Conservation (phyloP, 2,329 filamentous ascomycete species). For the Zymoseptoria pseudotritici region DNA sequence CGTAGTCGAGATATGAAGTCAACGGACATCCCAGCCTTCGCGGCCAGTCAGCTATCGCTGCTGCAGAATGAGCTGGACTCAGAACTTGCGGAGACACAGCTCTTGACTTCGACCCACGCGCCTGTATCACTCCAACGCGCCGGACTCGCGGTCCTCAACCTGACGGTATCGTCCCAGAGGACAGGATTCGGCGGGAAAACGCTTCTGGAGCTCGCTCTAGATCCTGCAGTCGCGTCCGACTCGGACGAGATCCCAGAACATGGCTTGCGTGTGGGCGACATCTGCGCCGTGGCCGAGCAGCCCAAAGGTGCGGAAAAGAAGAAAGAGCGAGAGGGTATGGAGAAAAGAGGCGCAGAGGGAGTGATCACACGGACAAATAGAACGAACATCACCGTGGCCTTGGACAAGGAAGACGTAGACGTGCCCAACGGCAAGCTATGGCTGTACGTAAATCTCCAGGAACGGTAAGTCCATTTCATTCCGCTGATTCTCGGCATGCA, state of each 20-base stretch:
- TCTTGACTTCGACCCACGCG: constrained; percentile 59
- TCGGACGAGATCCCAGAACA: constrained; percentile 57
- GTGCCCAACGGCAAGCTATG: constrained; percentile 51
- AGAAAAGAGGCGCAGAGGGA: constrained; percentile 60
- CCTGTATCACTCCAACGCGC: constrained; percentile 65
- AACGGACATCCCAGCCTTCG: constrained; percentile 59
- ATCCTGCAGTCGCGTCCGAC: constrained; percentile 55
- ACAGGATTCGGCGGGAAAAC: constrained; percentile 90
- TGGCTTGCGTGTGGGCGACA: constrained; percentile 68
- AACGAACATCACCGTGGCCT: constrained; percentile 55
- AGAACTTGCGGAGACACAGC: constrained; percentile 63
- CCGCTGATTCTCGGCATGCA: constrained; percentile 14
- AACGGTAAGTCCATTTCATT: constrained; percentile 13
- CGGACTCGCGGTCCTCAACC: constrained; percentile 71
- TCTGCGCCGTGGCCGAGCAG: constrained; percentile 69
- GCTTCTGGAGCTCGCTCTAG: constrained; percentile 70
- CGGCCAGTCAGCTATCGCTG: constrained; percentile 61
- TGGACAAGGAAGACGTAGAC: constrained; percentile 57
- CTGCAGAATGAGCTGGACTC: constrained; percentile 64
- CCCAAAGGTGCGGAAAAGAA: constrained; percentile 63
- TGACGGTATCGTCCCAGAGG: constrained; percentile 65
- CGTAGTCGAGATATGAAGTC: constrained; percentile 5
- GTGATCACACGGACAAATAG: constrained; percentile 61
- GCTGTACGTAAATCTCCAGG: constrained; percentile 45
- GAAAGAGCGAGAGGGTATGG: constrained; percentile 62